Conservation (phyloP, 2,329 filamentous ascomycete genomes). For the Paecilomyces formosus region DNA sequence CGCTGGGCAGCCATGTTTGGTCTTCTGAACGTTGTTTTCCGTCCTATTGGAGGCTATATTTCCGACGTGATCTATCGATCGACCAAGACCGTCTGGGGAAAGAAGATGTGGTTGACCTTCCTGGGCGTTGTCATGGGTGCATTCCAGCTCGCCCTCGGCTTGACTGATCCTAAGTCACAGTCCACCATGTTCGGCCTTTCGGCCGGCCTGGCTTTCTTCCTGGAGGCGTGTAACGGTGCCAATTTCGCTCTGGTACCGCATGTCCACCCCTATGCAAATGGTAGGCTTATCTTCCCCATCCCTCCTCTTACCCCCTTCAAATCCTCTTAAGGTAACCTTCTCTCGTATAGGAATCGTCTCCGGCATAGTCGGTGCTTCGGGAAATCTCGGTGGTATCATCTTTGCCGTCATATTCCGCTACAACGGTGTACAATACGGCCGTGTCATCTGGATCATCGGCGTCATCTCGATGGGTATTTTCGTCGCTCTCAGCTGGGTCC, state of each 20-base stretch:
- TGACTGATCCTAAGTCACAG: constrained; percentile 54
- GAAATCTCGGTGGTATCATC: constrained; percentile 78
- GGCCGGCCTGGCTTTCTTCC: constrained; percentile 69
- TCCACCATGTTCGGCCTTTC: constrained; percentile 69
- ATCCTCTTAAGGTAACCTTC: constrained; percentile 1
- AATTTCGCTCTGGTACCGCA: constrained; percentile 85
- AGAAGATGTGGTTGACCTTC: constrained; percentile 55
- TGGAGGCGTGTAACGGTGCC: constrained; percentile 77
- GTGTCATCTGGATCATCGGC: constrained; percentile 75
- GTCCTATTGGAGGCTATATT: constrained; percentile 44
- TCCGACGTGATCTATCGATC: constrained; percentile 49
- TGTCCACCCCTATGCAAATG: constrained; percentile 76
- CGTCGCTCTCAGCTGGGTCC: constrained; percentile 57
- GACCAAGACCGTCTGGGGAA: constrained; percentile 50
- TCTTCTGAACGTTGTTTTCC: constrained; percentile 43
- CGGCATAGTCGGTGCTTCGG: constrained; percentile 68
- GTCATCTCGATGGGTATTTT: constrained; percentile 65
- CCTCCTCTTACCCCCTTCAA: not conserved
- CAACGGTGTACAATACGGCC: constrained; percentile 58
- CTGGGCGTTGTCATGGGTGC: constrained; percentile 50
- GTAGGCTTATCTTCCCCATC: constrained; percentile 31
- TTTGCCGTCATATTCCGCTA: constrained; percentile 82
- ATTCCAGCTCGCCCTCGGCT: constrained; percentile 56
- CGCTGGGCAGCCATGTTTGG: constrained; percentile 51
- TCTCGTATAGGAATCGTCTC: constrained; percentile 50